Conservation (phyloP, 495 filamentous ascomycete species). For the Penicillium paradoxum region DNA sequence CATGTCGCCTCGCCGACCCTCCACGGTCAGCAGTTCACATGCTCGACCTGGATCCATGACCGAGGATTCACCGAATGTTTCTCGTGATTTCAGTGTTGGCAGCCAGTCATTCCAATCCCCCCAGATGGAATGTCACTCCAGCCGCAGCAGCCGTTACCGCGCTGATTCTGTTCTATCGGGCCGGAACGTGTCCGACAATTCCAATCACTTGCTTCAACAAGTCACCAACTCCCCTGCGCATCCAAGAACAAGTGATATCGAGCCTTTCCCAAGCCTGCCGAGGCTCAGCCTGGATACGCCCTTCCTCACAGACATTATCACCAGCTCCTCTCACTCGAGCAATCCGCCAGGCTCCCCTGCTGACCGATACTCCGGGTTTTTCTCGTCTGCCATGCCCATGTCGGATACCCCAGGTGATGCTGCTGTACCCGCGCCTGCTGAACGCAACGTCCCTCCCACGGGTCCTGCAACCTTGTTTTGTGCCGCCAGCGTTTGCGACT, state of each 20-base stretch:
- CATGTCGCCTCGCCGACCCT: conserved; percentile 37
- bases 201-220: conserved; percentile 32
- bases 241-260: conserved; percentile 14
- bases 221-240: conserved; percentile 16
- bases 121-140: conserved; percentile 28
- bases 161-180: conserved; percentile 33
- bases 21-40: conserved; percentile 40
- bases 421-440: conserved; percentile 16
- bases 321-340: conserved; percentile 17
- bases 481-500: conserved; percentile 90
- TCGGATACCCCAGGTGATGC: conserved; percentile 50
- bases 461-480: conserved; percentile 68
- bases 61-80: conserved; percentile 56
- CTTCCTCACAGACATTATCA: conserved; percentile 37
- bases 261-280: conserved; percentile 38
- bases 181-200: conserved; percentile 14
- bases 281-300: conserved; percentile 41
- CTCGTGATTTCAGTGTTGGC: conserved; percentile 46
- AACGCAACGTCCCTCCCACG: conserved; percentile 20
- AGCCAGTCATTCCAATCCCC: conserved; percentile 34
- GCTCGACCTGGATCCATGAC: conserved; percentile 58
- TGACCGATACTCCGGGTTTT: conserved; percentile 58
- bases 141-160: conserved; percentile 24
- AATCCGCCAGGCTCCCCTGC: conserved; percentile 27
- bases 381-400: conserved; percentile 82